These are phyloP conservation scores for Colletotrichum somersetense DNA, from an alignment of 2,329 filamentous ascomycete species.

Conservation along the genomic window DNA sequence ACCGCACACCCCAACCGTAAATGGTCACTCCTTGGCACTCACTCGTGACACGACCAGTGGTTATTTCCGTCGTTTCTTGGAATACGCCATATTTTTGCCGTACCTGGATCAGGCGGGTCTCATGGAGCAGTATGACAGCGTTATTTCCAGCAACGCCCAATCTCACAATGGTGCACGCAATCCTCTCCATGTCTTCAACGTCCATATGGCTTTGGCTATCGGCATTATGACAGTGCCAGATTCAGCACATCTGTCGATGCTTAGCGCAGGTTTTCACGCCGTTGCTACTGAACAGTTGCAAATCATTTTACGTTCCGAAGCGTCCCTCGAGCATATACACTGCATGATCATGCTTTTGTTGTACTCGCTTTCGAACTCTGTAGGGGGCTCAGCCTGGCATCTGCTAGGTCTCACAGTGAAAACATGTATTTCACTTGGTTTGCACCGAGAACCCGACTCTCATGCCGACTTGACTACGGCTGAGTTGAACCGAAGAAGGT, in stretches of 20 bases:
- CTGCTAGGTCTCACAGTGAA: slow-evolving; percentile 21
- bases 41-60: background rate
- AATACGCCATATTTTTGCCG: background rate
- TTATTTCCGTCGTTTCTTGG: slow-evolving; percentile 16
- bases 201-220: slow-evolving; percentile 26
- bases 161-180: background rate
- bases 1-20: background rate
- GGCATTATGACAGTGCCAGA: slow-evolving; percentile 26
- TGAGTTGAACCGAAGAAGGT: slow-evolving; percentile 13
- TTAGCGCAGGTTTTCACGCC: slow-evolving; percentile 22
- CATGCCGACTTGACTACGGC: slow-evolving; percentile 5
- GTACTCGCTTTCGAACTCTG: slow-evolving; percentile 28
- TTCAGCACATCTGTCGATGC: slow-evolving; percentile 18
- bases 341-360: slow-evolving; percentile 28
- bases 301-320: slow-evolving; percentile 8
- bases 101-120: slow-evolving; percentile 20
- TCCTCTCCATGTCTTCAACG: slow-evolving; percentile 28
- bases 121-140: slow-evolving; percentile 23
- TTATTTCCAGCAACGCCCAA: background rate
- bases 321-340: slow-evolving; percentile 18
- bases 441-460: slow-evolving; percentile 16
- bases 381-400: slow-evolving; percentile 34
- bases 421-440: slow-evolving; percentile 22
- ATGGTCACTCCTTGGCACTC: slow-evolving; percentile 14
- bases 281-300: slow-evolving; percentile 19